Evolutionary conservation across 169 alveolate species (phyloP).

Genomic region (Eimeria maxima): DNA sequence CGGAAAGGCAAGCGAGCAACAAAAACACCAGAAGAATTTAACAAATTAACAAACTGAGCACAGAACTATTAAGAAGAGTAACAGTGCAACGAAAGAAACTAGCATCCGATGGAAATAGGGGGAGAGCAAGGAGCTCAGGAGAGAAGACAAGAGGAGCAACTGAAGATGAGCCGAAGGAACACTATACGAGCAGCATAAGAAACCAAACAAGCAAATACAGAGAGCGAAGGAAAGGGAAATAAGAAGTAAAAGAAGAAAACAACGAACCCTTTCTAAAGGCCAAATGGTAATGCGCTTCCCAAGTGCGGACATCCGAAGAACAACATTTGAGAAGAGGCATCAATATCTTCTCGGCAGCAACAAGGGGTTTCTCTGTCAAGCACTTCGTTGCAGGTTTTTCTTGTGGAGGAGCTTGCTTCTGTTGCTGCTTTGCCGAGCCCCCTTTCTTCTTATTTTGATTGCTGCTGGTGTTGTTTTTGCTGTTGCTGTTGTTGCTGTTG

Average conservation of each 20-base stretch:
- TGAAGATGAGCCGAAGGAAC: neutral
- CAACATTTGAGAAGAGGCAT: neutral
- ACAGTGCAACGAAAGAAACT: neutral
- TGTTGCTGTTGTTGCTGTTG: neutral
- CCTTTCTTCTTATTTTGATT: neutral
- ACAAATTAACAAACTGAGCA: neutral
- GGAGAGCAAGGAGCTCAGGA: neutral
- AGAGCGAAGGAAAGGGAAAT: too few relatives aligned
- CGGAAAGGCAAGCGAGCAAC: neutral
- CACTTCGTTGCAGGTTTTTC: neutral
- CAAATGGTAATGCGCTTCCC: conserved; percentile 52
- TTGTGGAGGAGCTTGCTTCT: neutral
- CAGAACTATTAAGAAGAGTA: neutral
- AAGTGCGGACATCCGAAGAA: conserved; percentile 28
- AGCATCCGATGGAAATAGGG: neutral
- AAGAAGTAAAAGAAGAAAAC: neutral
- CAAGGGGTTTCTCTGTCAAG: conserved; percentile 49
- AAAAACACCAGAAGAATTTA: neutral
- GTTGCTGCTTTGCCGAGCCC: neutral
- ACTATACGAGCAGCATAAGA: neutral
- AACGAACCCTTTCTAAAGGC: conserved; percentile 45
- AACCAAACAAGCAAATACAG: too few relatives aligned
- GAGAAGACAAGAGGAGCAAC: neutral
- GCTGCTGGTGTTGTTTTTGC: neutral
- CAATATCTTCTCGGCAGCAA: conserved; percentile 18